Evolutionary conservation across 2,329 filamentous ascomycete genomes (phyloP).

Genomic region (Cercospora janseana): DNA sequence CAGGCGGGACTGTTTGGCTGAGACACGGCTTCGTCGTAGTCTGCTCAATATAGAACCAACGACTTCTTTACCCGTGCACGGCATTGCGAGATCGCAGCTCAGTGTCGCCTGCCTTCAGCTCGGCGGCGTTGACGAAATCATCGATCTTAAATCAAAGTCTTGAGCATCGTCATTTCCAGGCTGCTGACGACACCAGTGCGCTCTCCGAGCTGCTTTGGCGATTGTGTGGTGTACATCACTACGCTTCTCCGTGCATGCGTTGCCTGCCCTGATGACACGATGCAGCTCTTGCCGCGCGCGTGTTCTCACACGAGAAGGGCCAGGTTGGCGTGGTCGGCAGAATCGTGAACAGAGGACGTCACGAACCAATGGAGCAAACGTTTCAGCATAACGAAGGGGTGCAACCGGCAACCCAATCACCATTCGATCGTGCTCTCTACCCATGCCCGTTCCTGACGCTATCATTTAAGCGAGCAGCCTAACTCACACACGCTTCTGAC

Average conservation of each 20-base stretch:
- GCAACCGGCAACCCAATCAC: not conserved
- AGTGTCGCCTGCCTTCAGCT: not conserved
- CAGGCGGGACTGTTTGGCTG: no score
- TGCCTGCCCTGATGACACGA: no score
- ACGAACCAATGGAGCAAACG: not conserved
- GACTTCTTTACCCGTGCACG: no score
- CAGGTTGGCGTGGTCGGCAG: not conserved
- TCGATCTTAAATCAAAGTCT: not conserved
- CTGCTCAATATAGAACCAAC: no score
- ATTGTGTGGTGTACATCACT: no score
- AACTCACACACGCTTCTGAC: no score
- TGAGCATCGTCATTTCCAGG: slow-evolving; percentile 1
- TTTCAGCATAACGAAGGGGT: not conserved
- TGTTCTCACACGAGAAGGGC: not conserved
- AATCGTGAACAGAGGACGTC: not conserved
- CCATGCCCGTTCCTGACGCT: slow-evolving; percentile 6
- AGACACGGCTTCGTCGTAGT: no score
- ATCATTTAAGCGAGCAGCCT: not conserved
- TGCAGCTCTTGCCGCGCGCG: slow-evolving; percentile 2
- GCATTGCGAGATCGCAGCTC: not conserved
- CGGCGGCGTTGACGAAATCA: not conserved
- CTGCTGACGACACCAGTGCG: no score
- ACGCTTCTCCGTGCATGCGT: no score
- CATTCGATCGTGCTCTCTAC: not conserved
- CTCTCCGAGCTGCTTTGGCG: no score